Percentiles rank a stretch among this genome's conserved stretches.
These are phyloP conservation scores for Takashimella tepidaria DNA, from an alignment of 1,284 basidiomycete genomes.

Conservation along the genomic window DNA sequence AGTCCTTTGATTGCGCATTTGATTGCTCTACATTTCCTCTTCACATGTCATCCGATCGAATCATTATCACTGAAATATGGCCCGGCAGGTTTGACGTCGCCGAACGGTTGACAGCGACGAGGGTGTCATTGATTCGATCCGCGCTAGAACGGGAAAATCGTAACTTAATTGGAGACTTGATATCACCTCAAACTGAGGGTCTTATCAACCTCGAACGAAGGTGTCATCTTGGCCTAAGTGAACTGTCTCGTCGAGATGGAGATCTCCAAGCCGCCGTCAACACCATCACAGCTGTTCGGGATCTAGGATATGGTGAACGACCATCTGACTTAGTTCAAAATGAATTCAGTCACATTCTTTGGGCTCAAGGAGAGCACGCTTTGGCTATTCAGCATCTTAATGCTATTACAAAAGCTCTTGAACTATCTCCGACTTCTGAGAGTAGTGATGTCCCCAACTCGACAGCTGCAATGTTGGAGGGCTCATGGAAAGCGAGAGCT, in stretches of 20 bases:
- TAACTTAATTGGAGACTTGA: constrained; percentile 59
- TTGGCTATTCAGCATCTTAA: constrained; percentile 70
- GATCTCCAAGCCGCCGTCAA: constrained; percentile 81
- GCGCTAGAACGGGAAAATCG: constrained; percentile 58
- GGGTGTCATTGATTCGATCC: constrained; percentile 71
- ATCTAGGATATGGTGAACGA: constrained; percentile 50
- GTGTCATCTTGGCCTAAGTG: constrained; percentile 68
- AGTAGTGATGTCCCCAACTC: no score
- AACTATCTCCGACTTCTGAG: no score
- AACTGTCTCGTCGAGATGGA: constrained; percentile 64
- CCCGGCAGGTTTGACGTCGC: constrained; percentile 62
- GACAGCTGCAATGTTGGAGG: no score
- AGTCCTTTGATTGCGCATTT: no score
- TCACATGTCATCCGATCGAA: constrained; percentile 16
- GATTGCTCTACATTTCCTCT: no score
- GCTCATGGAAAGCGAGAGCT: no score
- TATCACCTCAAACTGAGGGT: constrained; percentile 54
- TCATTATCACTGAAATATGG: constrained; percentile 3
- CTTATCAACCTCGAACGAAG: constrained; percentile 62
- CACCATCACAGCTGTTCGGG: constrained; percentile 69
- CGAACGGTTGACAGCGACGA: constrained; percentile 74
- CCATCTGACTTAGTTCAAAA: constrained; percentile 50
- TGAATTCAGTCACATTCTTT: constrained; percentile 86
- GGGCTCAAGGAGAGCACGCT: constrained; percentile 78
- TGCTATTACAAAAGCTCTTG: neutral